Percentiles rank a stretch among this genome's conserved stretches.
These are phyloP conservation scores for Podaxis mareebaensis DNA, from an alignment of 768 basidiomycete genomes.

Conservation along the genomic window DNA sequence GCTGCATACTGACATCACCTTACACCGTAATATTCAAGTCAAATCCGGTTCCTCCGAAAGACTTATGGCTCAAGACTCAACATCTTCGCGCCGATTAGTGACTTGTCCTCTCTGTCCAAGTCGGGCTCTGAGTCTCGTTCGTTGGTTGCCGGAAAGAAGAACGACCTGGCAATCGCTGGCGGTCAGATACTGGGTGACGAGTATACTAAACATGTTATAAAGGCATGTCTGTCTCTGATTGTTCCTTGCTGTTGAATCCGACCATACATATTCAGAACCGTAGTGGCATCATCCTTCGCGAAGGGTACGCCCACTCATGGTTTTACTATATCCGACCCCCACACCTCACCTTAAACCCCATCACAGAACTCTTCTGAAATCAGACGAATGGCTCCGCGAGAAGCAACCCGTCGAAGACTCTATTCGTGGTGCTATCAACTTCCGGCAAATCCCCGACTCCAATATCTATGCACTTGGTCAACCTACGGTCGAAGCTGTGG, in stretches of 20 bases:
- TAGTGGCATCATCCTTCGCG: conserved; percentile 89
- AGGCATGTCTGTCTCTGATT: conserved; percentile 43
- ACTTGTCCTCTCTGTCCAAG: conserved; percentile 80
- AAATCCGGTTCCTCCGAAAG: conserved; percentile 84
- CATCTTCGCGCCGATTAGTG: conserved; percentile 90
- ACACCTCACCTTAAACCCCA: neutral
- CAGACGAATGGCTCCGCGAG: conserved; percentile 86
- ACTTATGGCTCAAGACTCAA: conserved; percentile 78
- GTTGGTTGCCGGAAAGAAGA: conserved; percentile 66
- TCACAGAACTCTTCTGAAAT: conserved; percentile 80
- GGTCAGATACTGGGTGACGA: conserved; percentile 93
- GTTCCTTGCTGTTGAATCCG: neutral
- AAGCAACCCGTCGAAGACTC: conserved; percentile 63
- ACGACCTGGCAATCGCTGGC: conserved; percentile 73
- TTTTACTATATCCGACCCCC: neutral
- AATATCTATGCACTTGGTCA: conserved; percentile 93
- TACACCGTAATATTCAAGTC: conserved; percentile 37
- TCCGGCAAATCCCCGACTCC: conserved; percentile 78
- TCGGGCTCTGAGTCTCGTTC: conserved; percentile 58
- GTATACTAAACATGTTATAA: conserved; percentile 92
- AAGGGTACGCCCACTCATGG: conserved; percentile 51
- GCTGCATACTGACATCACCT: neutral
- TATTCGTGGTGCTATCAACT: conserved; percentile 93
- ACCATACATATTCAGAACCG: conserved; percentile 60
- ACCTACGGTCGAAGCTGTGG: conserved; percentile 85